phyloP scores from a whole-genome alignment of 805 yeast species.

The Saitoella complicata region DNA sequence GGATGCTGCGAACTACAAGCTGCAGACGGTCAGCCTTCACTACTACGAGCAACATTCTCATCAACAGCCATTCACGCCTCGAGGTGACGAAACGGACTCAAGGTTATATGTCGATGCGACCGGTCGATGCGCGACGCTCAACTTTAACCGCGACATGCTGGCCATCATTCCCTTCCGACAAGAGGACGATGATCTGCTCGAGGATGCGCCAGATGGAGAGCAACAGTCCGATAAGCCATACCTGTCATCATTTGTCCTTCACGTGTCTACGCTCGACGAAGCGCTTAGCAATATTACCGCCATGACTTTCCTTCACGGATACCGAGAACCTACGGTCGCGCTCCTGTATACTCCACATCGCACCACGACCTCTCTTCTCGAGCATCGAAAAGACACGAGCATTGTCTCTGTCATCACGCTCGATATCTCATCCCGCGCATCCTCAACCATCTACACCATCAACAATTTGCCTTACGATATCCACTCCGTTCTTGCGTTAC shows the following conservation, averaged over 20 bases:
- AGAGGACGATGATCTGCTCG: slow-evolving; percentile 18
- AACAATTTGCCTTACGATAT: slow-evolving; percentile 60
- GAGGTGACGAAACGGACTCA: slow-evolving; percentile 12
- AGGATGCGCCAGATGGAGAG: slow-evolving; percentile 6
- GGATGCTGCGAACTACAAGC: slow-evolving; percentile 35
- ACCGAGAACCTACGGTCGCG: slow-evolving; percentile 69
- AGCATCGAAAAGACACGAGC: slow-evolving; percentile 44
- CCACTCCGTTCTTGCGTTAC: slow-evolving; percentile 45
- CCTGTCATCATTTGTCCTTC: slow-evolving; percentile 38
- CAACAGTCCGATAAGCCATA: slow-evolving; percentile 5
- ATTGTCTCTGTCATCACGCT: slow-evolving; percentile 37
- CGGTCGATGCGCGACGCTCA: slow-evolving; percentile 30
- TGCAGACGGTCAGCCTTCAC: slow-evolving; percentile 69
- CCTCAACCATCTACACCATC: slow-evolving; percentile 53
- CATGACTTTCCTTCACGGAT: slow-evolving; percentile 53
- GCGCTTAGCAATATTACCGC: slow-evolving; percentile 50
- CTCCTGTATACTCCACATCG: slow-evolving; percentile 40
- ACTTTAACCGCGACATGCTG: slow-evolving; percentile 45
- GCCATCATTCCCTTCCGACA: slow-evolving; percentile 52
- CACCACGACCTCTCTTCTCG: slow-evolving; percentile 68
- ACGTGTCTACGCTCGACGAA: slow-evolving; percentile 37
- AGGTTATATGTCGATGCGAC: slow-evolving; percentile 42
- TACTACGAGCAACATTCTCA: slow-evolving; percentile 57
- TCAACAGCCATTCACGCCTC: slow-evolving; percentile 1
- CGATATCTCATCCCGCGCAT: slow-evolving; percentile 38